Percentiles rank a stretch among this genome's conserved stretches.
phyloP scores from a whole-genome alignment of 129 eudicot species.

The Arctium minus region DNA sequence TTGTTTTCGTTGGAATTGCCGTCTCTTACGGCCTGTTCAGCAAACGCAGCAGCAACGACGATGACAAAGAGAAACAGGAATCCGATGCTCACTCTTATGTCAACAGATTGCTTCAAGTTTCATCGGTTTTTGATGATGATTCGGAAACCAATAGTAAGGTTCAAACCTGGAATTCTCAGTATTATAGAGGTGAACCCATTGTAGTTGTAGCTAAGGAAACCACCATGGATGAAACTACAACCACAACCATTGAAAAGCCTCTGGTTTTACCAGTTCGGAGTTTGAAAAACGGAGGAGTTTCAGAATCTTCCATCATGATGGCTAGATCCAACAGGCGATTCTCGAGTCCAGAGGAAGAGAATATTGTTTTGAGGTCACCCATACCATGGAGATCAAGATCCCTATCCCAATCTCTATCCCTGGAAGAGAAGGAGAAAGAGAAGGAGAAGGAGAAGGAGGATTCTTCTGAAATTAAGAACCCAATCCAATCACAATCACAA shows the following conservation, averaged over 20 bases:
- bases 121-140: slow-evolving; percentile 90
- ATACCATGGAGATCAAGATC: slow-evolving; percentile 96
- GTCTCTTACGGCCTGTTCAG: slow-evolving; percentile 94
- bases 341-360: slow-evolving; percentile 26
- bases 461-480: slow-evolving; percentile 14
- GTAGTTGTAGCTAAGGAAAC: slow-evolving; percentile 57
- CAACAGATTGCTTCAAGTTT: slow-evolving; percentile 67
- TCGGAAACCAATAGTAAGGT: slow-evolving; percentile 43
- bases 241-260: slow-evolving; percentile 42
- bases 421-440: neutral
- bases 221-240: neutral
- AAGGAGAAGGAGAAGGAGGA: slow-evolving; percentile 33
- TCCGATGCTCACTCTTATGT: slow-evolving; percentile 55
- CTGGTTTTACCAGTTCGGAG: slow-evolving; percentile 73
- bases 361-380: slow-evolving; percentile 74
- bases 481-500: slow-evolving; percentile 30
- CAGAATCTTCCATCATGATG: slow-evolving; percentile 11
- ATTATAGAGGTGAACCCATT: slow-evolving; percentile 62
- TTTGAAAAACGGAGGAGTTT: slow-evolving; percentile 43
- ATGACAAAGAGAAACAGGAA: slow-evolving; percentile 28
- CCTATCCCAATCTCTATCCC: no score
- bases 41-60: slow-evolving; percentile 48
- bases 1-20: slow-evolving; percentile 85
- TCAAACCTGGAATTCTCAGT: slow-evolving; percentile 78
- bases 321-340: slow-evolving; percentile 14